Evolutionary conservation across 1,284 basidiomycete genomes (phyloP).

Genomic region (Pulchroboletus neoregius): DNA sequence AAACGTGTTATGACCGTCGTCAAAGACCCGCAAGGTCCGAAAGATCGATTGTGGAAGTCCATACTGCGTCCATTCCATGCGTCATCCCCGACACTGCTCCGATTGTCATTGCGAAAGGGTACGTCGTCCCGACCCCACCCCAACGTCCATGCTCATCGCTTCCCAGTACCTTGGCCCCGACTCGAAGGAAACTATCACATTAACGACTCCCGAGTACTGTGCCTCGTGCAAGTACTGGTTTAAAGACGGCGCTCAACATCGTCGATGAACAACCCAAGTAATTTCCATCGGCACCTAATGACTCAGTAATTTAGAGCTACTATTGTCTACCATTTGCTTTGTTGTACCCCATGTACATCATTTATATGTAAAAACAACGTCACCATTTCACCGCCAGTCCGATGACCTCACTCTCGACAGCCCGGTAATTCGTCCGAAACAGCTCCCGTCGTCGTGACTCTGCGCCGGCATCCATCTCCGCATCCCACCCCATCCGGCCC

Average conservation of each 20-base stretch:
- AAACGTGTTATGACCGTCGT: conserved; percentile 13
- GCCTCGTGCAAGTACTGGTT: conserved; percentile 63
- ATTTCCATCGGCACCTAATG: conserved; percentile 26
- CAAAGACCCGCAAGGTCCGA: conserved; percentile 53
- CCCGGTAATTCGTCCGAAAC: conserved; percentile 82
- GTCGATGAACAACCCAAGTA: conserved; percentile 30
- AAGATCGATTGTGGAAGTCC: conserved; percentile 60
- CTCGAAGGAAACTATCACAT: conserved; percentile 53
- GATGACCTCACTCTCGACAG: conserved; percentile 84
- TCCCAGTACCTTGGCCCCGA: conserved; percentile 68
- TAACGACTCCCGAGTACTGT: conserved; percentile 55
- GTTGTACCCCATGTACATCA: conserved; percentile 9
- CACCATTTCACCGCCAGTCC: conserved; percentile 84
- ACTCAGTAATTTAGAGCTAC: conserved; percentile 28
- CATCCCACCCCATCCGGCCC: conserved; percentile 29
- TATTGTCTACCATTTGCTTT: conserved; percentile 19
- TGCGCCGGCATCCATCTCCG: conserved; percentile 39
- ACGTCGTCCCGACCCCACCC: conserved; percentile 23
- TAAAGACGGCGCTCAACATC: conserved; percentile 37
- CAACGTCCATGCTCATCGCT: conserved; percentile 10
- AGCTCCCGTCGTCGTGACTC: conserved; percentile 42
- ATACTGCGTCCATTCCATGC: conserved; percentile 55
- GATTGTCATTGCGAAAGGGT: conserved; percentile 54
- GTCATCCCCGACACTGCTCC: conserved; percentile 50
- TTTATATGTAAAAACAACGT: conserved; percentile 23